A percentile compares a stretch with the other conserved stretches of the same genome.
phyloP scores from a whole-genome alignment of 306 rosid species.

The Delonix regia region DNA sequence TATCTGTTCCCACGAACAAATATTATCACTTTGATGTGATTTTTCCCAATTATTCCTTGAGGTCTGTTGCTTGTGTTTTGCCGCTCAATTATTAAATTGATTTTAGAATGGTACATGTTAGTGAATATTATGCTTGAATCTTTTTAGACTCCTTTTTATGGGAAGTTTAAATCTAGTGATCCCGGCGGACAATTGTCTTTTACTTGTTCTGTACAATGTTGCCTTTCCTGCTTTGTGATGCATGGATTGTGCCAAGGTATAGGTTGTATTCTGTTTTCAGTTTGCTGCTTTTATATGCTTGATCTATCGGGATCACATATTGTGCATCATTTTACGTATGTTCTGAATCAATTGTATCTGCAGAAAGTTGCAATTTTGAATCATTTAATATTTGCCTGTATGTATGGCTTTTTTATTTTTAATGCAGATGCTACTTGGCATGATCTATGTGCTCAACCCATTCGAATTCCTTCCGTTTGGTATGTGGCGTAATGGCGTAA shows the following conservation, averaged over 20 bases:
- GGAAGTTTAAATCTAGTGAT: neutral
- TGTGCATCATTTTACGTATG: neutral
- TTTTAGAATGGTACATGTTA: neutral
- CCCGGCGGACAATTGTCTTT: neutral
- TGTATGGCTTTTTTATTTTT: neutral
- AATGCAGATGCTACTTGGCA: constrained; percentile 2
- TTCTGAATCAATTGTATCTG: neutral
- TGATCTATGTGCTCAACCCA: constrained; percentile 7
- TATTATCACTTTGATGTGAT: neutral
- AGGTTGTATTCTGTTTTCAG: too few relatives aligned
- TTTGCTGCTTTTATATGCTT: neutral
- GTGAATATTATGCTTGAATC: neutral
- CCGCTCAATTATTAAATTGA: neutral
- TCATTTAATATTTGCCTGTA: neutral
- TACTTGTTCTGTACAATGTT: neutral
- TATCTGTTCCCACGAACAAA: neutral
- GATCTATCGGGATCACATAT: neutral
- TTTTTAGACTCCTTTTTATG: neutral
- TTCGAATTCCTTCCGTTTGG: constrained; percentile 17
- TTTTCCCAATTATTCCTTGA: neutral
- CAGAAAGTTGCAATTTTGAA: neutral
- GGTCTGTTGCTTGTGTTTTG: neutral
- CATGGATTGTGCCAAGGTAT: neutral
- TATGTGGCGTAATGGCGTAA: neutral
- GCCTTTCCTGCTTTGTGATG: neutral